Evolutionary conservation across 73 alveolate genomes (phyloP), one percentile per base, ranked within the genome.

Genomic region (Stentor coeruleus): DNA sequence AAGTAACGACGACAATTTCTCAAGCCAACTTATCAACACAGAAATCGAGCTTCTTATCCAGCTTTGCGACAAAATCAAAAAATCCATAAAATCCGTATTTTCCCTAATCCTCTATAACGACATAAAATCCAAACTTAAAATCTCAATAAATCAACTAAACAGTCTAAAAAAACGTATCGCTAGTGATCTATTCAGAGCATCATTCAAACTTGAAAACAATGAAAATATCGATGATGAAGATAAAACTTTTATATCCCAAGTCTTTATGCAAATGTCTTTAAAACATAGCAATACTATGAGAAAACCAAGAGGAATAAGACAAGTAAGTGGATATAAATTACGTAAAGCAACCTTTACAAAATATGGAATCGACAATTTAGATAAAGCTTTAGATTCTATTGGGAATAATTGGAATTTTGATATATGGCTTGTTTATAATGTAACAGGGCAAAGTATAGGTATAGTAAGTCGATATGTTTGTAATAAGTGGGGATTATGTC

Each of bases 371-470:
- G 72, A 15, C 0, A 35, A 75, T 1, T n/a, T 75, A 37, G 38
- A 36, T 14, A 6, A n/a, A 14, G 59, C 39, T 15, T 66, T 75
- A n/a, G 6, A 11, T 66, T 26, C 35, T 59, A 81, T 87, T 0
- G 38, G 77, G 59, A 58, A 59, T 57, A 89, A 89, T 76, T 57
- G 84, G 39, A 75, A 75, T 75, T 75, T 75, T 40, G 83, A 75
- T 40, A 40, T 75, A 15, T 75, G 59, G 59, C 39, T 75, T 40
- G 31, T 75, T 14, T n/a, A 37, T 75, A 28, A 40, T 15, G 38
- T 38, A n/a, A 75, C 83, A 26, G 72, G 72, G 1, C 59, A 75
- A 14, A 39, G 83, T 38, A 40, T 75, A 20, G 14, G 11, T 39
- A 75, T 39, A 14, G 31, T 75, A 20, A 39, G 77, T 14, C 15